These are phyloP conservation scores for Pneumocystis sp. DNA, from an alignment of 1,139 yeast species.

Conservation along the genomic window DNA sequence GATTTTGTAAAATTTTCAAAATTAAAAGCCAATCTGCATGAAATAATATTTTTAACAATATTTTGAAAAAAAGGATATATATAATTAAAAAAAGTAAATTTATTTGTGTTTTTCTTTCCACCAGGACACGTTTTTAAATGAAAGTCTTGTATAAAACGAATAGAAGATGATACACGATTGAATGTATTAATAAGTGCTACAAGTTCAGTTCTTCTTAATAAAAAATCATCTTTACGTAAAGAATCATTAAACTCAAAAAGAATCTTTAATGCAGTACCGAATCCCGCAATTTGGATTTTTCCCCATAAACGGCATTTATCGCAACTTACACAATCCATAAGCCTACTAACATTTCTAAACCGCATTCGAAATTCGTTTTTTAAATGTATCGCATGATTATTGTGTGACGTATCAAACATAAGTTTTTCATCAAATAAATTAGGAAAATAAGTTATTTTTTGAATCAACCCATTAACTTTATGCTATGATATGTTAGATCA, in stretches of 20 bases:
- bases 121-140: neutral
- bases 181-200: slow-evolving; percentile 85
- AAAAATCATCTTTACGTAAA: neutral
- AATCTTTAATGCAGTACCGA: slow-evolving; percentile 87
- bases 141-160: slow-evolving; percentile 60
- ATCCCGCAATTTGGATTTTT: slow-evolving; percentile 88
- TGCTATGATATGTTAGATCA: neutral
- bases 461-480: slow-evolving; percentile 8
- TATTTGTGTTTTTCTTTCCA: neutral
- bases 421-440: slow-evolving; percentile 40
- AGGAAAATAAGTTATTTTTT: slow-evolving; percentile 31
- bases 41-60: neutral
- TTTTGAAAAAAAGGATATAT: neutral
- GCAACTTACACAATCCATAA: slow-evolving; percentile 98
- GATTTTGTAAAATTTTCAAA: neutral
- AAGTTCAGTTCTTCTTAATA: slow-evolving; percentile 57
- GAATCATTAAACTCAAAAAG: slow-evolving; percentile 57
- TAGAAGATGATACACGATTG: slow-evolving; percentile 76
- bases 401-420: slow-evolving; percentile 25
- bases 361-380: slow-evolving; percentile 73
- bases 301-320: slow-evolving; percentile 98
- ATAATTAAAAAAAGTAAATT: neutral
- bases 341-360: slow-evolving; percentile 75
- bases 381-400: slow-evolving; percentile 22
- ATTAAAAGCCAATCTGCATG: neutral